Evolutionary conservation across 1,284 basidiomycete genomes (phyloP).

Genomic region (Moesziomyces antarcticus): DNA sequence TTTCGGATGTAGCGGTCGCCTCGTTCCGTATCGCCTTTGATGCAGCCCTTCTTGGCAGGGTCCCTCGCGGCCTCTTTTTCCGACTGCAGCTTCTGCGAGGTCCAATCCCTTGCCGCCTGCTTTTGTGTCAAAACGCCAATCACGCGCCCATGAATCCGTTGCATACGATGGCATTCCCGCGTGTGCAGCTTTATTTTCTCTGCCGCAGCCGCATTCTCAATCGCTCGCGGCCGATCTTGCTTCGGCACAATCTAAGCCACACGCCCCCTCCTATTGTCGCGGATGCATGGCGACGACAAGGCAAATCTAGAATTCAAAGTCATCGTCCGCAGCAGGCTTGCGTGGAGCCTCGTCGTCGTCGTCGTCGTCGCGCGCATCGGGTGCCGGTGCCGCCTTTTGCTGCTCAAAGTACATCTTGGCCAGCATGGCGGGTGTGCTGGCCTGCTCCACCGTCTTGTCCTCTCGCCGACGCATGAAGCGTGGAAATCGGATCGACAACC

Average conservation of each 20-base stretch:
- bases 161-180: too few relatives aligned
- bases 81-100: too few relatives aligned
- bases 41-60: too few relatives aligned
- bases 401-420: constrained; percentile 60
- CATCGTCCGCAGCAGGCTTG: constrained; percentile 16
- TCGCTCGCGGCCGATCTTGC: background rate
- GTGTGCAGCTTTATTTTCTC: background rate
- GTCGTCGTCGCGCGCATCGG: constrained; percentile 10
- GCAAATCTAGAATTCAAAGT: constrained; percentile 19
- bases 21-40: too few relatives aligned
- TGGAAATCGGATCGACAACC: constrained; percentile 70
- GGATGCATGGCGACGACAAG: background rate
- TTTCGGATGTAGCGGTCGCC: too few relatives aligned
- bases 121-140: too few relatives aligned
- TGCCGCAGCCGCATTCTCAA: background rate
- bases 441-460: constrained; percentile 58
- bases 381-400: constrained; percentile 37
- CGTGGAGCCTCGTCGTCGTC: constrained; percentile 9
- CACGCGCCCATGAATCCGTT: too few relatives aligned
- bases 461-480: constrained; percentile 66
- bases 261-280: too few relatives aligned
- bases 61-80: too few relatives aligned
- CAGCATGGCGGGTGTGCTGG: constrained; percentile 49
- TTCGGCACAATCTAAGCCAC: too few relatives aligned
- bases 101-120: too few relatives aligned